phyloP scores from a whole-genome alignment of 257 asterid species.

The Leonotis leonurus region DNA sequence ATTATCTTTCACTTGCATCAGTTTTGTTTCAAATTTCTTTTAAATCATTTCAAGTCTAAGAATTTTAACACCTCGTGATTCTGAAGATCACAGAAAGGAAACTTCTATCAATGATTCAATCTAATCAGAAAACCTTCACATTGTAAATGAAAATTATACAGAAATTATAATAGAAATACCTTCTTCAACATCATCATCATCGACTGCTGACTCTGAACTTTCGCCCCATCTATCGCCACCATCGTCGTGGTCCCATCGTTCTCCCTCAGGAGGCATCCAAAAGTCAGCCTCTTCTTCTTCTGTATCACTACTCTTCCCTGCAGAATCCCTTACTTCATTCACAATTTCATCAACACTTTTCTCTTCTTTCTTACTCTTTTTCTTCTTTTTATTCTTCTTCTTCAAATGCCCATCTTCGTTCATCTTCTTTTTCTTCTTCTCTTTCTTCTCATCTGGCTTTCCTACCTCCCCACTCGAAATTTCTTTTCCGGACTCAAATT shows the following conservation, averaged over 20 bases:
- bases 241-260: slow-evolving; percentile 92
- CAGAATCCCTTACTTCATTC: slow-evolving; percentile 45
- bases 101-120: too few relatives aligned
- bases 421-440: slow-evolving; percentile 35
- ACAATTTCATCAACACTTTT: slow-evolving; percentile 34
- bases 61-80: too few relatives aligned
- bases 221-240: slow-evolving; percentile 87
- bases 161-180: slow-evolving; percentile 38
- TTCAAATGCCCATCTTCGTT: slow-evolving; percentile 21
- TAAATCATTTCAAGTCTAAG: too few relatives aligned
- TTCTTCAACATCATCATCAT: slow-evolving; percentile 39
- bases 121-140: too few relatives aligned
- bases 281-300: slow-evolving; percentile 61
- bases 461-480: slow-evolving; percentile 25
- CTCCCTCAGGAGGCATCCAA: slow-evolving; percentile 91
- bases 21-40: too few relatives aligned
- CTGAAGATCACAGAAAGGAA: too few relatives aligned
- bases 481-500: slow-evolving; percentile 51
- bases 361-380: slow-evolving; percentile 23
- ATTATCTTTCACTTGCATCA: too few relatives aligned
- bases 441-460: slow-evolving; percentile 26
- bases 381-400: slow-evolving; percentile 31
- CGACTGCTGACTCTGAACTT: slow-evolving; percentile 56
- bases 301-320: slow-evolving; percentile 37
- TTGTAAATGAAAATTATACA: too few relatives aligned